phyloP scores from a whole-genome alignment of 441 rosid genomes.

The Bocquillonia castaneifolia region DNA sequence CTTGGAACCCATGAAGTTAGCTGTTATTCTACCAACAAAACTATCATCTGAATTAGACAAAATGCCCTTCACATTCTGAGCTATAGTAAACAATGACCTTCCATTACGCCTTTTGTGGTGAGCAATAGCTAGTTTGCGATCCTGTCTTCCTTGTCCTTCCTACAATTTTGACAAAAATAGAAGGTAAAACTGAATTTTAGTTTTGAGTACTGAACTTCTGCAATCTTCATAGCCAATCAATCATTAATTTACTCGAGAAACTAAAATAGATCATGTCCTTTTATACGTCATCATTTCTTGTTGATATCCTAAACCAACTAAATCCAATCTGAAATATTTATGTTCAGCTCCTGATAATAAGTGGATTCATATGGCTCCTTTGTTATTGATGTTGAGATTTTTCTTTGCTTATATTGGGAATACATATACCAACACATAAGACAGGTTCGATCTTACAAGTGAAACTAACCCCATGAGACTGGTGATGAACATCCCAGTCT shows the following conservation, averaged over 20 bases:
- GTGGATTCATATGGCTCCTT: not conserved
- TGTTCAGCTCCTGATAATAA: not conserved
- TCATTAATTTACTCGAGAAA: not conserved
- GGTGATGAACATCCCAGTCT: no score
- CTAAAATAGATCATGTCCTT: not conserved
- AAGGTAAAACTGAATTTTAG: not conserved
- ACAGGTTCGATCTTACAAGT: no score
- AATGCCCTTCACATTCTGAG: conserved; percentile 63
- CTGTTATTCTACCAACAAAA: conserved; percentile 60
- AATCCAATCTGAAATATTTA: no score
- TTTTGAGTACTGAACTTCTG: not conserved
- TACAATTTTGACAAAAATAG: conserved; percentile 30
- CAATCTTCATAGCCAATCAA: not conserved
- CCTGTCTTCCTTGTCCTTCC: conserved; percentile 88
- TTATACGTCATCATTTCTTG: not conserved
- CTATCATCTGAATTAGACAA: conserved; percentile 66
- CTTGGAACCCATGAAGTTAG: conserved; percentile 83
- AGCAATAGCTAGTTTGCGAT: conserved; percentile 85
- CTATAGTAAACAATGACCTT: conserved; percentile 57
- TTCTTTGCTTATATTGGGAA: not conserved
- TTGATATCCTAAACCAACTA: not conserved
- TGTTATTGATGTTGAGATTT: no score
- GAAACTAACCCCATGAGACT: no score
- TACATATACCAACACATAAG: no score
- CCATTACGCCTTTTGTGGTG: conserved; percentile 58